Evolutionary conservation across 257 asterid genomes (phyloP).

Genomic region (Gardenia jasminoides): DNA sequence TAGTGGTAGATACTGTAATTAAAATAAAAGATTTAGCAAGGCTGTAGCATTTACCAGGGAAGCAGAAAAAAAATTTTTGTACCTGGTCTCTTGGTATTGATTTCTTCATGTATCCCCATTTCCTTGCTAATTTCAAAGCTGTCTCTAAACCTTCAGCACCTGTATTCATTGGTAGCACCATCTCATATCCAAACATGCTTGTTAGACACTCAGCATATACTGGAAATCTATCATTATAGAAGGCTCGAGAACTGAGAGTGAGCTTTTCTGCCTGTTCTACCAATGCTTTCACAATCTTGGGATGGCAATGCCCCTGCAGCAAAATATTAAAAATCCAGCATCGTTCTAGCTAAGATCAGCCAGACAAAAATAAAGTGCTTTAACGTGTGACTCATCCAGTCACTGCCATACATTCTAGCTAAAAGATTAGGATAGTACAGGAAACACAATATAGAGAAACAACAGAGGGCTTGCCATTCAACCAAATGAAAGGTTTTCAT

Average conservation of each 20-base stretch:
- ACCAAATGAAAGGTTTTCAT: not conserved
- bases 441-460: too few species aligned
- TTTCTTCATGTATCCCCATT: slow-evolving; percentile 93
- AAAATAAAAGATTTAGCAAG: not conserved
- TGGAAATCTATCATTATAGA: slow-evolving; percentile 79
- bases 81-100: slow-evolving; percentile 83
- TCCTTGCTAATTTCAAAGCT: slow-evolving; percentile 83
- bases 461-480: not conserved
- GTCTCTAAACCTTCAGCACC: slow-evolving; percentile 99
- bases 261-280: slow-evolving; percentile 77
- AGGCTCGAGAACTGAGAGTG: slow-evolving; percentile 97
- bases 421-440: too few species aligned
- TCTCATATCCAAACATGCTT: slow-evolving; percentile 81
- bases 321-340: slow-evolving; percentile 13
- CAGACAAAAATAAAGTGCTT: not conserved
- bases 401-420: not conserved
- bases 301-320: slow-evolving; percentile 94
- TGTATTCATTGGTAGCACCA: slow-evolving; percentile 96
- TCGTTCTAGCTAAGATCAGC: not conserved
- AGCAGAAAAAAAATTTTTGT: not conserved
- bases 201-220: slow-evolving; percentile 74
- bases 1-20: not conserved
- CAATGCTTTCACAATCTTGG: slow-evolving; percentile 83
- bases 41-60: not conserved
- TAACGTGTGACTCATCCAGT: not conserved